These are phyloP conservation scores for Rhodomyrtus tomentosa DNA, from an alignment of 345 rosid genomes.

Conservation along the genomic window DNA sequence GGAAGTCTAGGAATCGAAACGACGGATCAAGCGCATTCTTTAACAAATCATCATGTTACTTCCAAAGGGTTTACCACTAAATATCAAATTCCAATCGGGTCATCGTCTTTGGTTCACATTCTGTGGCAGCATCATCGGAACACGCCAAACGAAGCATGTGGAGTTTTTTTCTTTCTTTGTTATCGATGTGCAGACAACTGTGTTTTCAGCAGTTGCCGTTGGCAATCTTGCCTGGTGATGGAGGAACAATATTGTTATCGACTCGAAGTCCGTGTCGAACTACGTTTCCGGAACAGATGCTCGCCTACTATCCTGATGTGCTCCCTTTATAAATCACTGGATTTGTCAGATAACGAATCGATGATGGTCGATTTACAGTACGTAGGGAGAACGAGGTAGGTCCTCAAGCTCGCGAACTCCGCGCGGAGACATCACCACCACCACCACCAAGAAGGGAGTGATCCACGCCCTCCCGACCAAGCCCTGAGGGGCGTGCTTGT, in stretches of 20 bases:
- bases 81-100: not conserved
- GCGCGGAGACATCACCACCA: constrained; percentile 96
- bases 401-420: constrained; percentile 65
- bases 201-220: not conserved
- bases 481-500: constrained; percentile 9
- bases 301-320: too few relatives aligned
- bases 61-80: not conserved
- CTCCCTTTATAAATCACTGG: too few relatives aligned
- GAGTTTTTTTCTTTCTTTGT: not conserved
- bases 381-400: constrained; percentile 59
- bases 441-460: constrained; percentile 92
- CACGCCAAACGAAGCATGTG: too few relatives aligned
- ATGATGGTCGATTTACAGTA: constrained; percentile 21
- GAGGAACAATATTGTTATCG: too few relatives aligned
- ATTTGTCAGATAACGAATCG: not conserved
- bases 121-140: not conserved
- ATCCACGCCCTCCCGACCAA: constrained; percentile 81
- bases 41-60: not conserved
- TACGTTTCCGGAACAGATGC: too few relatives aligned
- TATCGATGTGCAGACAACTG: too few relatives aligned
- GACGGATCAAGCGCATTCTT: not conserved
- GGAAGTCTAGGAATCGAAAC: not conserved
- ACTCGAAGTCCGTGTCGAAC: constrained; percentile 31
- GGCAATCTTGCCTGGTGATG: not conserved
- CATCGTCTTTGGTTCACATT: not conserved